Conservation (phyloP, 129 eudicot species). For the Saussurea involucrata region DNA sequence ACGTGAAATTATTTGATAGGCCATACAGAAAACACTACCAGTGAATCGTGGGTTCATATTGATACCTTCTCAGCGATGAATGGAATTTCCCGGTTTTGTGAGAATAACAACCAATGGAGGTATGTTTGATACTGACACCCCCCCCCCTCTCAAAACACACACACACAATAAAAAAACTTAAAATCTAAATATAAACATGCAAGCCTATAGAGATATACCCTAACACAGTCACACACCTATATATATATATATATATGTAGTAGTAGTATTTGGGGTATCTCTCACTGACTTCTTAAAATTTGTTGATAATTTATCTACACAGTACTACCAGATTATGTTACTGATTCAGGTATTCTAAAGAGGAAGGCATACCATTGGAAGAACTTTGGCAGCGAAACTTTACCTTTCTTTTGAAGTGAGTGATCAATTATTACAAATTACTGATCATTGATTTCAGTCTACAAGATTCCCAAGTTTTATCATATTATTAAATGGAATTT, state of each 20-base stretch:
- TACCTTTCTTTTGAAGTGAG: constrained; percentile 89
- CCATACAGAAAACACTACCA: constrained; percentile 36
- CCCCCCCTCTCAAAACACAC: no score
- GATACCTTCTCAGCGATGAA: constrained; percentile 95
- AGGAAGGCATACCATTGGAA: constrained; percentile 57
- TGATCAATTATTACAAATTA: background rate
- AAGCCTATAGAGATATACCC: background rate
- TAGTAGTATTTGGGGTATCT: background rate
- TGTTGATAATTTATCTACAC: background rate
- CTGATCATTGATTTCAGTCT: background rate
- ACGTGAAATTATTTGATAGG: constrained; percentile 33
- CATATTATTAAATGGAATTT: background rate
- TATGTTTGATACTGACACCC: constrained; percentile 15
- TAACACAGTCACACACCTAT: background rate
- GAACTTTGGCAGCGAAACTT: constrained; percentile 58
- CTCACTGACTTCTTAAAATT: background rate
- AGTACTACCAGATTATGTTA: background rate
- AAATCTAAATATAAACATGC: background rate
- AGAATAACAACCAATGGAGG: constrained; percentile 77
- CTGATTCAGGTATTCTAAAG: constrained; percentile 84
- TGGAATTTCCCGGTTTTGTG: constrained; percentile 94
- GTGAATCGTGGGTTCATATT: constrained; percentile 65
- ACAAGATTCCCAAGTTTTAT: background rate
- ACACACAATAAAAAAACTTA: no score
- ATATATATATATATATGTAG: no score